These are phyloP conservation scores for Mangifera indica DNA, from an alignment of 345 rosid species.

Conservation along the genomic window DNA sequence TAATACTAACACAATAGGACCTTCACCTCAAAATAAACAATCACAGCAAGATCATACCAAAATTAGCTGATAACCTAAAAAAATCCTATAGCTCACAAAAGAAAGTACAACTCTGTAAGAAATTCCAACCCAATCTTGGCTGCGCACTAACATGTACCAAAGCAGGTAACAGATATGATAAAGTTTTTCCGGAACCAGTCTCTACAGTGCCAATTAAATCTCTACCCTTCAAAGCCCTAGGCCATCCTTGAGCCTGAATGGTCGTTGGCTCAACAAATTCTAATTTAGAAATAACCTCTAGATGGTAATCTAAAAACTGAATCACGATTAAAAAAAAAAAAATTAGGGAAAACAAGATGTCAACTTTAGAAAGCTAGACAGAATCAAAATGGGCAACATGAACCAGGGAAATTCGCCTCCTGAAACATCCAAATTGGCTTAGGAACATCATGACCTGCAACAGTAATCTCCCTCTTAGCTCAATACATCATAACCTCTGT, in stretches of 20 bases:
- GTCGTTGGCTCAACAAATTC: constrained; percentile 94
- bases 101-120: not conserved
- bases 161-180: constrained; percentile 92
- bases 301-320: constrained; percentile 57
- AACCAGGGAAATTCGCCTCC: constrained; percentile 92
- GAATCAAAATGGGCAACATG: not conserved
- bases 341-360: not conserved
- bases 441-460: constrained; percentile 84
- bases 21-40: constrained; percentile 69
- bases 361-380: not conserved
- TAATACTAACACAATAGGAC: constrained; percentile 74
- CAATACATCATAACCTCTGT: constrained; percentile 62
- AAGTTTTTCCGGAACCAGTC: constrained; percentile 97
- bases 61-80: constrained; percentile 10
- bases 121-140: constrained; percentile 75
- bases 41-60: not conserved
- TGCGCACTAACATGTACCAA: constrained; percentile 88
- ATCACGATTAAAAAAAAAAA: not conserved
- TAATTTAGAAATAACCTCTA: constrained; percentile 71
- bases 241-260: constrained; percentile 96
- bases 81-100: constrained; percentile 1
- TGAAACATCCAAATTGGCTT: constrained; percentile 67
- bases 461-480: constrained; percentile 57
- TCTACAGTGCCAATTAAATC: constrained; percentile 92
- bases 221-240: constrained; percentile 94